These are phyloP conservation scores for Cyclotella cryptica DNA, from an alignment of 108 stramenopile genomes.

Conservation along the genomic window DNA sequence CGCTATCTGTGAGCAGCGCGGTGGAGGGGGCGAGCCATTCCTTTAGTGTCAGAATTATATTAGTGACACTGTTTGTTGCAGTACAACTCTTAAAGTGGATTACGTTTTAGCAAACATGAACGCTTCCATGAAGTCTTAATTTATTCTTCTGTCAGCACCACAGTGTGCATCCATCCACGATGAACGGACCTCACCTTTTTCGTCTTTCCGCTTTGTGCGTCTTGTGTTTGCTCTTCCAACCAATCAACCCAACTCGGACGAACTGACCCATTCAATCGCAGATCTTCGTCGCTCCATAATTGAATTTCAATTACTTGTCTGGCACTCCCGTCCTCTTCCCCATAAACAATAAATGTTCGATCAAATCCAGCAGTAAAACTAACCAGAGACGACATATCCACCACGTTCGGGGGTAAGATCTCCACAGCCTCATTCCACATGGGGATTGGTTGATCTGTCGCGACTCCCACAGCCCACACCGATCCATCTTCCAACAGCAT, in stretches of 20 bases:
- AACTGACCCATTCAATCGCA: conserved; percentile 71
- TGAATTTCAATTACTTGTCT: conserved; percentile 75
- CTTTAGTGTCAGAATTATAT: neutral
- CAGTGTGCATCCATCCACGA: conserved; percentile 85
- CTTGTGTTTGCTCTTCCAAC: conserved; percentile 32
- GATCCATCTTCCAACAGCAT: conserved; percentile 85
- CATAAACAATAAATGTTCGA: conserved; percentile 77
- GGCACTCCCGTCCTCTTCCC: conserved; percentile 38
- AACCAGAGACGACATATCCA: conserved; percentile 59
- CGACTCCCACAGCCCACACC: conserved; percentile 83
- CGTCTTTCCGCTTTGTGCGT: conserved; percentile 21
- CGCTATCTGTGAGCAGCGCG: conserved; percentile 43
- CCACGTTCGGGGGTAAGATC: conserved; percentile 64
- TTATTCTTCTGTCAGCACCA: conserved; percentile 60
- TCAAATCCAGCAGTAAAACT: conserved; percentile 85
- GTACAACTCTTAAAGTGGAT: no score
- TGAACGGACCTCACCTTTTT: conserved; percentile 66
- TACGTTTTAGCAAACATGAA: no score
- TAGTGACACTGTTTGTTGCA: neutral
- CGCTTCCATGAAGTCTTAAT: neutral
- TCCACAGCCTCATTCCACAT: conserved; percentile 74
- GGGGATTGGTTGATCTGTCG: conserved; percentile 72
- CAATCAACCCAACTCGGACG: conserved; percentile 78
- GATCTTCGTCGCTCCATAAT: conserved; percentile 76
- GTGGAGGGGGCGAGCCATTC: conserved; percentile 49